Evolutionary conservation across 345 rosid species (phyloP).

Genomic region (Euphorbia lathyris): DNA sequence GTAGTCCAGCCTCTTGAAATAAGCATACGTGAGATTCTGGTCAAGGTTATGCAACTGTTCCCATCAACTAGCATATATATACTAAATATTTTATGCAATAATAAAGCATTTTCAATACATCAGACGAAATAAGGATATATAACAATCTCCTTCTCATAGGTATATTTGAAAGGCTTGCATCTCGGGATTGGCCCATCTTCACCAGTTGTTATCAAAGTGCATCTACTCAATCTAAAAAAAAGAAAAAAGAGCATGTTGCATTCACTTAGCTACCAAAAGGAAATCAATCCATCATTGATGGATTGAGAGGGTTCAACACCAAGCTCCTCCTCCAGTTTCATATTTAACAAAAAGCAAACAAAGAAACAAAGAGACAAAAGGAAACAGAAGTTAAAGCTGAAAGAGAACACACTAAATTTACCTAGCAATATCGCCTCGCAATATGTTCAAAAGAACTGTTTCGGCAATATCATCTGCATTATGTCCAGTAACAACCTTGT

Average conservation of each 20-base stretch:
- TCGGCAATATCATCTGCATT: constrained; percentile 98
- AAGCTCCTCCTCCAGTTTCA: no score
- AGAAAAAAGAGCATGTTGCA: neutral
- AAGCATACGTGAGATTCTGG: constrained; percentile 71
- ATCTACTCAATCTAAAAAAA: constrained; percentile 67
- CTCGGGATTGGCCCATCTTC: constrained; percentile 97
- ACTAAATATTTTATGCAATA: neutral
- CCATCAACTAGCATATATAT: constrained; percentile 2
- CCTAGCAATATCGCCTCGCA: constrained; percentile 96
- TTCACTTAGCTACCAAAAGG: neutral
- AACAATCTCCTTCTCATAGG: constrained; percentile 94
- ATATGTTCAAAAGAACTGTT: constrained; percentile 81
- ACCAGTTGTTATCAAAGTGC: constrained; percentile 84
- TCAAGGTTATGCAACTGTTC: constrained; percentile 47
- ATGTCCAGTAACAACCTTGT: constrained; percentile 87
- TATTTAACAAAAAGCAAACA: no score
- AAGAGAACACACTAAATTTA: constrained; percentile 21
- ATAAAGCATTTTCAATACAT: constrained; percentile 5
- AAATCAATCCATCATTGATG: no score
- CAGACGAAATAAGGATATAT: constrained; percentile 64
- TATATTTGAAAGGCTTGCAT: constrained; percentile 94
- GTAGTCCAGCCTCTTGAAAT: constrained; percentile 94
- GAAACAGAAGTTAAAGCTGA: constrained; percentile 3
- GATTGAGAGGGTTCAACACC: no score
- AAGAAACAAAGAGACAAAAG: no score